Evolutionary conservation across 805 yeast genomes (phyloP).

Genomic region (Jamesozyma lodderae): DNA sequence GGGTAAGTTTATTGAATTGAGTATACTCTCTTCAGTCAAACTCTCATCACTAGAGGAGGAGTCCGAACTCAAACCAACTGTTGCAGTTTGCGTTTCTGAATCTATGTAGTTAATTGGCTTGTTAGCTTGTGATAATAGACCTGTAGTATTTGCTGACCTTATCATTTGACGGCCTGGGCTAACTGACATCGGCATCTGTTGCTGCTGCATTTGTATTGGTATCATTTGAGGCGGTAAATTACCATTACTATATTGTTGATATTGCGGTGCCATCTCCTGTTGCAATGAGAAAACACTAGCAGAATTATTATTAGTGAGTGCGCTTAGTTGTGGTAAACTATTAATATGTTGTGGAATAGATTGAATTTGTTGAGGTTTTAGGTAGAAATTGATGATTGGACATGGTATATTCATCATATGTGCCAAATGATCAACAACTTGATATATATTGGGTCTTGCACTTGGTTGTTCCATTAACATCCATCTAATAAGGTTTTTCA

Average conservation of each 20-base stretch:
- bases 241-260: background rate
- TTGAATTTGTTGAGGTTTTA: background rate
- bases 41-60: conserved; percentile 1
- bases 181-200: background rate
- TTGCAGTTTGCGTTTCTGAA: background rate
- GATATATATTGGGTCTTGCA: conserved; percentile 65
- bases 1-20: conserved; percentile 8
- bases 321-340: conserved; percentile 1
- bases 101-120: background rate
- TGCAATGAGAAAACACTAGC: background rate
- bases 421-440: conserved; percentile 59
- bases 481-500: conserved; percentile 55
- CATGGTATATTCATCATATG: conserved; percentile 45
- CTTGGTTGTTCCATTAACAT: conserved; percentile 58
- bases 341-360: background rate
- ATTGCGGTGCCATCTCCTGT: background rate
- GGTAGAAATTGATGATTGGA: conserved; percentile 33
- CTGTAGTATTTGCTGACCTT: background rate
- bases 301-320: background rate
- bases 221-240: background rate
- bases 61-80: background rate
- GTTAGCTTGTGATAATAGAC: background rate
- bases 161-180: background rate
- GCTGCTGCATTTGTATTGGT: background rate
- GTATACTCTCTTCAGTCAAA: conserved; percentile 6